These are phyloP conservation scores for Tetragonia tetragonoides DNA, from an alignment of 148 eudicot species.

Conservation along the genomic window DNA sequence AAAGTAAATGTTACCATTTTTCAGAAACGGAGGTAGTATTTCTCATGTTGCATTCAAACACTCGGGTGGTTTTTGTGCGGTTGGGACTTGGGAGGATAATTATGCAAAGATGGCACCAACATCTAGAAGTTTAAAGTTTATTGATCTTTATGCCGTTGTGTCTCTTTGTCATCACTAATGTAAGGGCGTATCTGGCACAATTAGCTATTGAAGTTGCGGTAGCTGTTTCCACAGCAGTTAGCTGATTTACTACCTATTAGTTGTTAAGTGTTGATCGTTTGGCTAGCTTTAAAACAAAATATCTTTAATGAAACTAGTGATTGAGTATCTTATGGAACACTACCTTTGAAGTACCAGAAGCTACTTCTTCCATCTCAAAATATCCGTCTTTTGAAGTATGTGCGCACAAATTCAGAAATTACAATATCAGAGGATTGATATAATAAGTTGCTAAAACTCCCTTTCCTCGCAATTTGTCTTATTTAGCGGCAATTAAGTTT, in stretches of 20 bases:
- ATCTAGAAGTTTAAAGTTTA: background rate
- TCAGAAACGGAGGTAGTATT: too few species aligned
- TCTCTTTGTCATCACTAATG: background rate
- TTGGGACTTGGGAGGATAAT: conserved; percentile 9
- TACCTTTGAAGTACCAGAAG: background rate
- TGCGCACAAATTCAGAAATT: too few species aligned
- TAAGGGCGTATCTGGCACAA: background rate
- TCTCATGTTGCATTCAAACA: background rate
- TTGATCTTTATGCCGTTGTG: background rate
- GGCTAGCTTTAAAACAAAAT: background rate
- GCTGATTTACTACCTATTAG: background rate
- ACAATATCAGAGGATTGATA: too few species aligned
- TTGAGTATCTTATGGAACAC: background rate
- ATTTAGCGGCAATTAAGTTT: too few species aligned
- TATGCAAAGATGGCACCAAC: background rate
- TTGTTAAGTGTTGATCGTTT: background rate
- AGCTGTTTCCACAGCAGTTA: background rate
- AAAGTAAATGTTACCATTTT: too few species aligned
- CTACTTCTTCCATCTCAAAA: background rate
- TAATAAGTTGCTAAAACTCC: too few species aligned
- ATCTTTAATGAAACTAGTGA: background rate
- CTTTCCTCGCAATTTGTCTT: too few species aligned
- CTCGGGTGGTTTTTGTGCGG: background rate
- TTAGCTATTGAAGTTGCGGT: background rate
- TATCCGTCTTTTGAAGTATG: too few species aligned